Evolutionary conservation across 371 early-diverging fungal species (phyloP), one percentile per base, ranked within the genome.

Genomic region (Polyrhizophydium stewartii): DNA sequence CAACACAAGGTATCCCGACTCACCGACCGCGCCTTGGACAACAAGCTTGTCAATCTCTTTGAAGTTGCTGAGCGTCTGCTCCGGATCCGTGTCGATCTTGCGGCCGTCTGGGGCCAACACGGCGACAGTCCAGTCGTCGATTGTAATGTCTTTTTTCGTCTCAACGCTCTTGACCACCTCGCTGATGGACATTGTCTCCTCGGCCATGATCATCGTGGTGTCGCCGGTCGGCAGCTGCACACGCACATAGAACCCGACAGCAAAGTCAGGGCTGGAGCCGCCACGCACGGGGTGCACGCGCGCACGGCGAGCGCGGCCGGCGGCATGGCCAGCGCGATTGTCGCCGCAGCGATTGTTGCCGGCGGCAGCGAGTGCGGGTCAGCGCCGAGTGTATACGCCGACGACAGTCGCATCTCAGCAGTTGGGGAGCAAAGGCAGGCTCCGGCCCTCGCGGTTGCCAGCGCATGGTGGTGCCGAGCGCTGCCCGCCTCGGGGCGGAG

Each of bases 181-280:
- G 68, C 67, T 64, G 55, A 76, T 67, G 12, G 68, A 65, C 73
- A 66, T 73, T 51, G 66, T 67, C 25, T 41, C 46, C 30, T 69
- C 59, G 41, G 69, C 67, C 38, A 57, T 43, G 9, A 76, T 66
- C 28, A 76, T 73, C 10, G 77, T 70, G 2, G 72, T 71, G 59
- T 58, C 67, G 38, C 67, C 68, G 50, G 71, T 70, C 1, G 72
- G 69, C 2, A 76, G 64, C 51, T 72, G 67, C n/a, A 73, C 69
- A 7, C 70, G 66, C 17, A 76, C 65, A 47, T 60, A 68, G 27
- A 40, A 60, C 37, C 68, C 65, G 5, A 32, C 32, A 25, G 53
- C 53, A 25, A 12, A 53, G 21, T 53, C 32, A 19, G 35, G 35
- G 13, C 35, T 35, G 3, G 35, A 13, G 3, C 13, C 35, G 35